Conservation (phyloP, 2,329 filamentous ascomycete genomes). For the Tolypocladium sp. region DNA sequence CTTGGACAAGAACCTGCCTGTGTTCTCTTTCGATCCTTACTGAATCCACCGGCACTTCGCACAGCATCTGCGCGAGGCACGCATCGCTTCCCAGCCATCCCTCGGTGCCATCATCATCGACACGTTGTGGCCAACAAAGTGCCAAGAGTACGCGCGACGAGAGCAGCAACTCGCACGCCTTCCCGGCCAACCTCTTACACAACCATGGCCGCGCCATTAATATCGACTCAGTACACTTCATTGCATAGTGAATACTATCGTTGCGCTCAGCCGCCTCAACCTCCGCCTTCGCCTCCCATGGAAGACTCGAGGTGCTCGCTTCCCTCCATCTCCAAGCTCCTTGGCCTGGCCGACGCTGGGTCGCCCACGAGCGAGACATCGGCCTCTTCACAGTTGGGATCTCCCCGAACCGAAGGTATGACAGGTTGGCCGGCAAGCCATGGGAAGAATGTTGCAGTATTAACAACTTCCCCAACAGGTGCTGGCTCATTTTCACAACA, state of each 20-base stretch:
- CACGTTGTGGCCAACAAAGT: neutral
- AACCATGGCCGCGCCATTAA: constrained; percentile 16
- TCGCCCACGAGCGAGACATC: constrained; percentile 48
- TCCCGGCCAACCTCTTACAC: neutral
- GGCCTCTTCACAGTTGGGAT: constrained; percentile 32
- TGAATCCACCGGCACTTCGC: neutral
- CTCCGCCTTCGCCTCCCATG: constrained; percentile 66
- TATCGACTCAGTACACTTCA: constrained; percentile 16
- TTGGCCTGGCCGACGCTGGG: constrained; percentile 71
- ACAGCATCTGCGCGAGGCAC: neutral
- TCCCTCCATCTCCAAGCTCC: constrained; percentile 85
- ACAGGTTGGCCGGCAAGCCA: neutral
- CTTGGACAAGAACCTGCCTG: neutral
- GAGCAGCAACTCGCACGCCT: neutral
- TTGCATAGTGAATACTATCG: constrained; percentile 14
- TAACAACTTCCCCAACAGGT: neutral
- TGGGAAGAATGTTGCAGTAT: neutral
- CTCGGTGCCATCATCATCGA: neutral
- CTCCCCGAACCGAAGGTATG: constrained; percentile 21
- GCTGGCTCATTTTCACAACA: constrained; percentile 1
- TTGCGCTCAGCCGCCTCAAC: constrained; percentile 45
- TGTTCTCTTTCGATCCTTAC: neutral
- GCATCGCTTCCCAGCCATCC: neutral
- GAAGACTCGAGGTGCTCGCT: constrained; percentile 77
- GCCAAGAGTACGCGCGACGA: neutral